Percentiles rank a stretch among this genome's conserved stretches.
Evolutionary conservation across 2,329 filamentous ascomycete genomes (phyloP).

Genomic region (Colletotrichum neosansevieriae): DNA sequence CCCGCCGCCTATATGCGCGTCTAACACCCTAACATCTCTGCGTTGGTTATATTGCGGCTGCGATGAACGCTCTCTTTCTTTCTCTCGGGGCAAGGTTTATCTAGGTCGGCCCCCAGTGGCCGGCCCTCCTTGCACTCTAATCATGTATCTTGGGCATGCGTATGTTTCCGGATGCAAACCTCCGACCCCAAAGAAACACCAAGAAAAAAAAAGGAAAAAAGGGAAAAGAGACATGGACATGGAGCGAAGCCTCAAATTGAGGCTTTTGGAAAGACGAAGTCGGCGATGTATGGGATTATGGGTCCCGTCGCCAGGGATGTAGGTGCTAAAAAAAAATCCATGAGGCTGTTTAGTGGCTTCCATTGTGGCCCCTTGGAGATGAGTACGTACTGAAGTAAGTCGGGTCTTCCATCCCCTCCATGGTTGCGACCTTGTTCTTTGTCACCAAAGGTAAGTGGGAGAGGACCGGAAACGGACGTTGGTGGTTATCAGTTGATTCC

Average conservation of each 20-base stretch:
- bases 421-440: neutral
- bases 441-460: constrained; percentile 2
- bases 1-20: constrained; percentile 7
- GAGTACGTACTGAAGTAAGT: neutral
- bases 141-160: too few relatives aligned
- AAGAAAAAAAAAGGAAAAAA: too few relatives aligned
- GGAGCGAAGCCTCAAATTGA: neutral
- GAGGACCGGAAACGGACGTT: neutral
- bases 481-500: too few relatives aligned
- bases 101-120: too few relatives aligned
- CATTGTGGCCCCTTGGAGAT: neutral
- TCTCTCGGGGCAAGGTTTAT: too few relatives aligned
- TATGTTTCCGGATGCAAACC: too few relatives aligned
- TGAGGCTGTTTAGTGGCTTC: constrained; percentile 13
- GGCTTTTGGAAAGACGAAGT: neutral
- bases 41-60: neutral
- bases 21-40: neutral
- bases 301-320: neutral
- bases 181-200: neutral
- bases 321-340: constrained; percentile 9
- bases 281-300: neutral
- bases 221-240: neutral
- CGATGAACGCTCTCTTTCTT: neutral
- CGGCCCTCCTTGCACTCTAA: too few relatives aligned
- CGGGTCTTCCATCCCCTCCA: neutral